A percentile compares a stretch with the other conserved stretches of the same genome.
phyloP scores from a whole-genome alignment of 768 basidiomycete species.

The Cystobasidium ongulense region DNA sequence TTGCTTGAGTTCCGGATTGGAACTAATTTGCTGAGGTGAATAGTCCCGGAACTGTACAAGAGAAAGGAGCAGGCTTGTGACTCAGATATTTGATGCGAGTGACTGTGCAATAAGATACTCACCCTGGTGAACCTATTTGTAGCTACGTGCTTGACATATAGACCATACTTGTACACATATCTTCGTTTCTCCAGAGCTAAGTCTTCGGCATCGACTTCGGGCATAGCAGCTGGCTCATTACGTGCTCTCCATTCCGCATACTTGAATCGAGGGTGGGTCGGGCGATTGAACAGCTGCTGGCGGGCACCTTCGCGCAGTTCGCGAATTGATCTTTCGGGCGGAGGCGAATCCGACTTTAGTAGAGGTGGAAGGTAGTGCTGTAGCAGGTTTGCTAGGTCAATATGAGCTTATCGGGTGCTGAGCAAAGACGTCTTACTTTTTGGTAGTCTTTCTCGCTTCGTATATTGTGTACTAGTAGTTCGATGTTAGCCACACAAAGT shows the following conservation, averaged over 20 bases:
- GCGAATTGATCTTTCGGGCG: background rate
- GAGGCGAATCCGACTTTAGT: background rate
- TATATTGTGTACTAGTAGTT: conserved; percentile 21
- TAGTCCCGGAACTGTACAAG: conserved; percentile 30
- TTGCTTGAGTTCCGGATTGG: conserved; percentile 35
- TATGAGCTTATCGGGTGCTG: background rate
- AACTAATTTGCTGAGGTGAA: conserved; percentile 23
- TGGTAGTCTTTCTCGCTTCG: conserved; percentile 26
- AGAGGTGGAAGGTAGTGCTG: conserved; percentile 24
- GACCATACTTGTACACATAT: conserved; percentile 37
- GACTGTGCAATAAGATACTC: background rate
- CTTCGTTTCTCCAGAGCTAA: conserved; percentile 36
- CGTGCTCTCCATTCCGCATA: conserved; percentile 19
- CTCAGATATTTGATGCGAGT: background rate
- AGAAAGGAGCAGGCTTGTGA: background rate
- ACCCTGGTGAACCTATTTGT: conserved; percentile 40
- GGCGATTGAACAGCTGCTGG: conserved; percentile 2
- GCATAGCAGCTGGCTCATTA: conserved; percentile 6
- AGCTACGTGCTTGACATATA: conserved; percentile 42
- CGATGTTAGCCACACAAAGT: conserved; percentile 16
- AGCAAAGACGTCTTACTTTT: background rate
- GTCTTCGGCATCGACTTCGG: conserved; percentile 26
- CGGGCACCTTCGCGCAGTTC: conserved; percentile 1
- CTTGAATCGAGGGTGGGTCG: conserved; percentile 24
- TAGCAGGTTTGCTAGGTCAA: background rate